These are phyloP conservation scores for Lanmaoa rubissima DNA, from an alignment of 768 basidiomycete genomes.

Conservation along the genomic window DNA sequence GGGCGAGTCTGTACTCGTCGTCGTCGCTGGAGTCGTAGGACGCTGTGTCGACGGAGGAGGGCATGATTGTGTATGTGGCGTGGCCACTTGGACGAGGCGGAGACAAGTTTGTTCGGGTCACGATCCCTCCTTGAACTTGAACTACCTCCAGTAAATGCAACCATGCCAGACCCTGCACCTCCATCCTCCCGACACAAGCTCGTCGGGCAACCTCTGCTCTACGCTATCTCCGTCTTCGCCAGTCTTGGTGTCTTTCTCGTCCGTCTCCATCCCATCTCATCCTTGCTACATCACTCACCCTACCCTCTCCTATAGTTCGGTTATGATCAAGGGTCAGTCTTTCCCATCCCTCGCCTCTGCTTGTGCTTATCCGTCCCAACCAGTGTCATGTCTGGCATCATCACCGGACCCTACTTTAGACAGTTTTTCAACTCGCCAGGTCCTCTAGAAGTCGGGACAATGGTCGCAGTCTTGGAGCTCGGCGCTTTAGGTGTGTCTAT, in stretches of 20 bases:
- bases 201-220: conserved; percentile 76
- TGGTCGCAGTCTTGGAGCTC: conserved; percentile 94
- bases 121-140: background rate
- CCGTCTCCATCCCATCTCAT: conserved; percentile 28
- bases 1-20: conserved; percentile 73
- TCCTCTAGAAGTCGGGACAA: conserved; percentile 77
- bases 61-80: conserved; percentile 48
- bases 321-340: conserved; percentile 76
- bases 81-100: background rate
- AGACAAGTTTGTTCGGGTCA: background rate
- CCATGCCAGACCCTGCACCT: conserved; percentile 45
- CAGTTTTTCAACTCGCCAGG: conserved; percentile 80
- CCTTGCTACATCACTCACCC: conserved; percentile 1
- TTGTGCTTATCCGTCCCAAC: conserved; percentile 1
- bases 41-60: conserved; percentile 57
- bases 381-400: conserved; percentile 90
- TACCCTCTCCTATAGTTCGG: conserved; percentile 53
- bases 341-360: conserved; percentile 5
- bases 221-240: conserved; percentile 76
- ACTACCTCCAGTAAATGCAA: conserved; percentile 40
- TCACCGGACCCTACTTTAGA: conserved; percentile 81
- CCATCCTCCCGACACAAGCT: conserved; percentile 46
- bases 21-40: conserved; percentile 60
- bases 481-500: conserved; percentile 76
- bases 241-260: conserved; percentile 86